Conservation (phyloP, 2,329 filamentous ascomycete species). For the Lachnum nothofagi region DNA sequence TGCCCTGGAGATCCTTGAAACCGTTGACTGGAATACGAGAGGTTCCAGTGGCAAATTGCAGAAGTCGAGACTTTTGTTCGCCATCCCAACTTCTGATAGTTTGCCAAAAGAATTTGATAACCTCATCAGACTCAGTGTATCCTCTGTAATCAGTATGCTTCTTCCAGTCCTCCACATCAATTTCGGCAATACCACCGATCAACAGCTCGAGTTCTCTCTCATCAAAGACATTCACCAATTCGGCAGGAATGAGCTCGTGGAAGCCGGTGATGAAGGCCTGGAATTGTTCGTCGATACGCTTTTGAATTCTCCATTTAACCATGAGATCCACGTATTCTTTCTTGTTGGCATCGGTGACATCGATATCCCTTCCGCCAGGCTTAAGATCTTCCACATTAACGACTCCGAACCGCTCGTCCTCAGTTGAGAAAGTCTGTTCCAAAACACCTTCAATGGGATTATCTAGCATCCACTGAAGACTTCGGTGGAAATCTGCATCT, state of each 20-base stretch:
- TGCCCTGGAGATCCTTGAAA: conserved; percentile 97
- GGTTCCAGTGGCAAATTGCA: conserved; percentile 97
- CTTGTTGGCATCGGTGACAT: conserved; percentile 98
- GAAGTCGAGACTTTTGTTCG: conserved; percentile 90
- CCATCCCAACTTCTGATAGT: conserved; percentile 95
- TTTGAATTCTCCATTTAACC: conserved; percentile 98
- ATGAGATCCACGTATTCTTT: conserved; percentile 97
- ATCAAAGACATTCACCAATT: conserved; percentile 97
- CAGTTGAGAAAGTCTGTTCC: conserved; percentile 93
- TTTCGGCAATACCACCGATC: conserved; percentile 98
- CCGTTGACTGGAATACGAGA: conserved; percentile 98
- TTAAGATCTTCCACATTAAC: conserved; percentile 92
- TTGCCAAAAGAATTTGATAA: conserved; percentile 99
- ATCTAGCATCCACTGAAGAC: conserved; percentile 94
- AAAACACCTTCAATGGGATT: conserved; percentile 95
- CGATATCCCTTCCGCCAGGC: conserved; percentile 81
- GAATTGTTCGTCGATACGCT: conserved; percentile 97
- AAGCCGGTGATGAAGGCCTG: conserved; percentile 96
- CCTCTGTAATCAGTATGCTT: conserved; percentile 99
- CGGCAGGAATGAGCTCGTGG: conserved; percentile 92
- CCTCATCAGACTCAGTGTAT: conserved; percentile 95
- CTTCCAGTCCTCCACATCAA: conserved; percentile 99
- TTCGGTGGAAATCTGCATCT: conserved; percentile 94
- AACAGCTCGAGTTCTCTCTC: conserved; percentile 94
- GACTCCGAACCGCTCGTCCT: conserved; percentile 95